Evolutionary conservation across 1,139 yeast species (phyloP).

Genomic region (Yamadazyma spencermartinsiae): DNA sequence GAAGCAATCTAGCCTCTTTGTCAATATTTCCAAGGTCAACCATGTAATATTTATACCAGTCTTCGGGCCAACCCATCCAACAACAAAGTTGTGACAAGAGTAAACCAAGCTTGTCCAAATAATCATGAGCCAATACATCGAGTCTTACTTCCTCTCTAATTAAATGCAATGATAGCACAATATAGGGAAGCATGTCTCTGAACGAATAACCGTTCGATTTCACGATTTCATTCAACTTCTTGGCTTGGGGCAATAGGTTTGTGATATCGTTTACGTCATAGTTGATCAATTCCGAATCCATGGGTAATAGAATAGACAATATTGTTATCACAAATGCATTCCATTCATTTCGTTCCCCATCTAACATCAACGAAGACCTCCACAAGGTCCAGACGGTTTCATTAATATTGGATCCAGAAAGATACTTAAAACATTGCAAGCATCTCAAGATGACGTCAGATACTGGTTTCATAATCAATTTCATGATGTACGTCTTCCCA

Average conservation of each 20-base stretch:
- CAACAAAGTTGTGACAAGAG: slow-evolving; percentile 61
- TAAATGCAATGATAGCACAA: slow-evolving; percentile 71
- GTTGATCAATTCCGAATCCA: slow-evolving; percentile 19
- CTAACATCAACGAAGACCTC: slow-evolving; percentile 55
- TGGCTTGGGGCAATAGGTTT: slow-evolving; percentile 38
- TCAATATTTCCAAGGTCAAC: slow-evolving; percentile 26
- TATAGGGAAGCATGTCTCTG: slow-evolving; percentile 55
- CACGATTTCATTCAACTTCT: slow-evolving; percentile 24
- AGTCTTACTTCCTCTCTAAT: slow-evolving; percentile 73
- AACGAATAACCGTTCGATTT: slow-evolving; percentile 38
- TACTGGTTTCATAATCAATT: slow-evolving; percentile 48
- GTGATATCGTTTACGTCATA: slow-evolving; percentile 38
- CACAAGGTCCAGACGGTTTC: slow-evolving; percentile 64
- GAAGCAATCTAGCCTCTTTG: slow-evolving; percentile 31
- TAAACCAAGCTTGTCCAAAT: slow-evolving; percentile 44
- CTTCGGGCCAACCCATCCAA: slow-evolving; percentile 76
- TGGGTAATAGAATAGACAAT: slow-evolving; percentile 49
- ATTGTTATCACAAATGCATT: slow-evolving; percentile 56
- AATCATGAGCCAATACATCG: slow-evolving; percentile 45
- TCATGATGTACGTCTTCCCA: slow-evolving; percentile 30
- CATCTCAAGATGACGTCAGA: slow-evolving; percentile 43
- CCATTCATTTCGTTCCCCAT: slow-evolving; percentile 57
- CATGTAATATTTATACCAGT: slow-evolving; percentile 64
- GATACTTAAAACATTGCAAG: slow-evolving; percentile 49
- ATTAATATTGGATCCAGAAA: slow-evolving; percentile 59